phyloP scores from a whole-genome alignment of 805 yeast species.

The Dipodascus geniculatus region DNA sequence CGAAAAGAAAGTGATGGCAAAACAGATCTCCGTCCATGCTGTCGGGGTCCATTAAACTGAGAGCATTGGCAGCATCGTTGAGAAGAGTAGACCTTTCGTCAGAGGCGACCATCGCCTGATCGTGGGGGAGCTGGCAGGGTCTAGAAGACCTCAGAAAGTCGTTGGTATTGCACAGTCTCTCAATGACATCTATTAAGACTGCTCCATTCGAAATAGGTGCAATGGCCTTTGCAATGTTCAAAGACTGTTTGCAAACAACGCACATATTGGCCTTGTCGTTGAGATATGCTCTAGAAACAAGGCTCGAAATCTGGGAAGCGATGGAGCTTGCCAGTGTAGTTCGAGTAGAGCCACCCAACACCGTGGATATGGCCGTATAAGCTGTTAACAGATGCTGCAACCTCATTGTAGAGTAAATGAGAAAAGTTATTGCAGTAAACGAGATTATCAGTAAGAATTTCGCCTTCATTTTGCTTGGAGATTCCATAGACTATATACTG shows the following conservation, averaged over 20 bases:
- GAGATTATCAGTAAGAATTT: neutral
- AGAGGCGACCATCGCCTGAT: neutral
- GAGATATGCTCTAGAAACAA: neutral
- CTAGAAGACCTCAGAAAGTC: neutral
- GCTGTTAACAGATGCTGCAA: neutral
- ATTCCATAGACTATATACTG: neutral
- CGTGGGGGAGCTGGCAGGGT: neutral
- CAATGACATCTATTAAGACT: neutral
- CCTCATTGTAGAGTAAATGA: neutral
- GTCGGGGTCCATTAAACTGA: constrained; percentile 39
- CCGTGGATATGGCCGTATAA: neutral
- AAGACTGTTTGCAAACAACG: neutral
- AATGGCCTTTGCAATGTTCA: neutral
- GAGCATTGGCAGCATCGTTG: constrained; percentile 39
- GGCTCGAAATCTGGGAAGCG: neutral
- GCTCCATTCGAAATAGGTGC: neutral
- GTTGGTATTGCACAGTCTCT: neutral
- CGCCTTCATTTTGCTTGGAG: neutral
- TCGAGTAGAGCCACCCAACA: neutral
- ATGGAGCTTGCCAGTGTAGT: neutral
- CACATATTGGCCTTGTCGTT: neutral
- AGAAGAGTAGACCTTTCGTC: constrained; percentile 9
- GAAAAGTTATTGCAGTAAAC: neutral
- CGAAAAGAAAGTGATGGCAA: constrained; percentile 40
- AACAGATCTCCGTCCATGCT: constrained; percentile 49